These are phyloP conservation scores for Russula foetens DNA, from an alignment of 768 basidiomycete species.

Conservation along the genomic window DNA sequence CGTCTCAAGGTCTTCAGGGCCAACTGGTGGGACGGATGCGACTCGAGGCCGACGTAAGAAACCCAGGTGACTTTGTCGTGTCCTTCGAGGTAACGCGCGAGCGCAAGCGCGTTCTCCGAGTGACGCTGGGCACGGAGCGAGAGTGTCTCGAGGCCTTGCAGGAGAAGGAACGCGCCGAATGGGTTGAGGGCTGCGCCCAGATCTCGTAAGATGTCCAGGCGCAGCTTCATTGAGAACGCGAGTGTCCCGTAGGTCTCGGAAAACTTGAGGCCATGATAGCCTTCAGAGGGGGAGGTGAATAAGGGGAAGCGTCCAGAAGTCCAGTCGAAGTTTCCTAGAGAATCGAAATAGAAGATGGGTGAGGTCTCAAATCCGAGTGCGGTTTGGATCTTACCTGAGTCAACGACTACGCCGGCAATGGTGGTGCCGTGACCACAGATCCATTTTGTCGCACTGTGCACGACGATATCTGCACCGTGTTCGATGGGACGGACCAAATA, in stretches of 20 bases:
- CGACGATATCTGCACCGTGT: conserved; percentile 72
- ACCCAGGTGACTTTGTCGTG: conserved; percentile 71
- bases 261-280: conserved; percentile 66
- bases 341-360: background rate
- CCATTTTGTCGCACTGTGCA: conserved; percentile 81
- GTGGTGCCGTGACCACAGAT: conserved; percentile 77
- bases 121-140: conserved; percentile 65
- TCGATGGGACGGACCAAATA: conserved; percentile 66
- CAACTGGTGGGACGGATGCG: conserved; percentile 50
- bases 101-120: conserved; percentile 56
- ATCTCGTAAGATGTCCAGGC: conserved; percentile 56
- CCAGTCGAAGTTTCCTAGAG: conserved; percentile 66
- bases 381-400: conserved; percentile 41
- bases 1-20: conserved; percentile 50
- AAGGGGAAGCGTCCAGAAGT: conserved; percentile 61
- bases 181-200: conserved; percentile 60
- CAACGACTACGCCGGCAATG: conserved; percentile 68
- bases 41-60: conserved; percentile 61
- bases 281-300: conserved; percentile 67
- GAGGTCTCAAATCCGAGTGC: too few species aligned
- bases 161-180: conserved; percentile 62
- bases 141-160: conserved; percentile 77
- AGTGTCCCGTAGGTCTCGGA: conserved; percentile 55
- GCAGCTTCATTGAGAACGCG: conserved; percentile 59
- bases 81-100: conserved; percentile 54